These are phyloP conservation scores for Cystobasidium pallidum DNA, from an alignment of 1,284 basidiomycete genomes.

Conservation along the genomic window DNA sequence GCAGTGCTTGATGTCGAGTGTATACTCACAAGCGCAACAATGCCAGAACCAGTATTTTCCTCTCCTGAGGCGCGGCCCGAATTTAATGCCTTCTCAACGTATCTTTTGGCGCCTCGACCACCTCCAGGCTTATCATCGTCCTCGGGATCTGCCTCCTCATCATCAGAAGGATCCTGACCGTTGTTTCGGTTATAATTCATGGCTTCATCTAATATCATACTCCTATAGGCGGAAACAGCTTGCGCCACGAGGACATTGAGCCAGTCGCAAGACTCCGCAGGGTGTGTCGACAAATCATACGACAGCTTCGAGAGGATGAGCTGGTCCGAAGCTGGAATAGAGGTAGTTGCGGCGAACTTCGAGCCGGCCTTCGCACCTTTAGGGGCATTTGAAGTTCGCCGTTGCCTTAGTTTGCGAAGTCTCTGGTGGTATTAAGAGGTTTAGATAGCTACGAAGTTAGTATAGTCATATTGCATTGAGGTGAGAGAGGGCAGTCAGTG, in stretches of 20 bases:
- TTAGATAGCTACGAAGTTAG: not conserved
- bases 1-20: not conserved
- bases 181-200: conserved; percentile 26
- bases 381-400: conserved; percentile 23
- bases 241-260: conserved; percentile 64
- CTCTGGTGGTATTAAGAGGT: not conserved
- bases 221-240: conserved; percentile 57
- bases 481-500: not conserved
- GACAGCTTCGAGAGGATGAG: conserved; percentile 59
- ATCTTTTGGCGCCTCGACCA: conserved; percentile 48
- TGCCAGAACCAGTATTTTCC: conserved; percentile 42
- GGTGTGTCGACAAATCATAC: conserved; percentile 62
- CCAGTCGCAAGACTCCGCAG: conserved; percentile 63
- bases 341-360: conserved; percentile 50
- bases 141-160: not conserved
- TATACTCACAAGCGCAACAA: conserved; percentile 53
- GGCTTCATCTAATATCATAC: conserved; percentile 46
- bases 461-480: conserved; percentile 31
- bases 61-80: conserved; percentile 27
- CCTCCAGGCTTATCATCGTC: conserved; percentile 17
- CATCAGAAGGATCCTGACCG: conserved; percentile 12
- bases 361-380: conserved; percentile 54
- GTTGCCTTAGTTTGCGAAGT: conserved; percentile 36
- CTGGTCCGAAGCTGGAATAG: conserved; percentile 55
- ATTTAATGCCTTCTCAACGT: conserved; percentile 51